Percentiles rank a stretch among this genome's conserved stretches.
phyloP scores from a whole-genome alignment of 345 rosid genomes.

The Gossypium stocksii region DNA sequence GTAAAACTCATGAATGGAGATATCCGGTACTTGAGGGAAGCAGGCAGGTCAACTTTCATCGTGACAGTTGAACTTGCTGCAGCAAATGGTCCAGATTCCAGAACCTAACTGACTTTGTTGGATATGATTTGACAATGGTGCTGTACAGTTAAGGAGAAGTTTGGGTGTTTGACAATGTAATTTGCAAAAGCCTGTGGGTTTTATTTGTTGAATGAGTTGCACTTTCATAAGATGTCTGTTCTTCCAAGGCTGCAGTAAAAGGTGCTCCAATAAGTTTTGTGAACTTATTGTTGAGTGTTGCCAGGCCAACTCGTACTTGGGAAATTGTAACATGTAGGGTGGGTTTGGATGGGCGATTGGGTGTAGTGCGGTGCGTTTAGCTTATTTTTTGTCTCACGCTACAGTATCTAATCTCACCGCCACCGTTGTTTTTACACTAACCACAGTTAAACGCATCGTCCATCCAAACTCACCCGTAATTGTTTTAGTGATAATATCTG shows the following conservation, averaged over 20 bases:
- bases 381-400: too few relatives aligned
- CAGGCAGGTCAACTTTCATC: slow-evolving; percentile 69
- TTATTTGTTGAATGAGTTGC: background rate
- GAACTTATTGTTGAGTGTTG: background rate
- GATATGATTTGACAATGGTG: background rate
- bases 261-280: background rate
- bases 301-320: background rate
- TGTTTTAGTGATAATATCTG: background rate
- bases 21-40: slow-evolving; percentile 63
- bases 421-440: too few relatives aligned
- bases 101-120: background rate
- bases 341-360: too few relatives aligned
- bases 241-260: slow-evolving; percentile 7
- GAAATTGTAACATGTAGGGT: slow-evolving; percentile 7
- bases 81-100: slow-evolving; percentile 22
- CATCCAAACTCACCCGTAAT: too few relatives aligned
- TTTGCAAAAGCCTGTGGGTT: background rate
- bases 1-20: slow-evolving; percentile 91
- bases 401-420: too few relatives aligned
- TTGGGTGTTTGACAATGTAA: background rate
- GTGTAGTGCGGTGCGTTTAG: too few relatives aligned
- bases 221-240: background rate
- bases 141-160: background rate
- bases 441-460: too few relatives aligned
- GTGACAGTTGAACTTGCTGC: slow-evolving; percentile 78